phyloP scores from a whole-genome alignment of 2,329 filamentous ascomycete genomes.

The Epichloe gansuensis region DNA sequence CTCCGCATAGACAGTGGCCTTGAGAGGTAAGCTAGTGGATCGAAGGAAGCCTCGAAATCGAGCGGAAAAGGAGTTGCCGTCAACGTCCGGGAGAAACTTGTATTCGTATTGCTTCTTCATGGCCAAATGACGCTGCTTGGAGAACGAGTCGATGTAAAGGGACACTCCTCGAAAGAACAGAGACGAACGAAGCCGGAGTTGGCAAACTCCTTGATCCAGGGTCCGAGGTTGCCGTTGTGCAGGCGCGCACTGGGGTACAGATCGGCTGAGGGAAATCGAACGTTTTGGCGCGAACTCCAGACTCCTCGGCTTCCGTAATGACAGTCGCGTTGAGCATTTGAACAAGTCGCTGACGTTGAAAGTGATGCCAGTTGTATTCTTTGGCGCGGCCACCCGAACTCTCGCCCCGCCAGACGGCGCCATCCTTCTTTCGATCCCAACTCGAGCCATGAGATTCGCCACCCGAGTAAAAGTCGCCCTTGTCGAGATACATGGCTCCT shows the following conservation, averaged over 20 bases:
- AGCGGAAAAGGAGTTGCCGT: constrained; percentile 54
- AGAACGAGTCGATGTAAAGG: constrained; percentile 25
- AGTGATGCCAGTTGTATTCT: constrained; percentile 50
- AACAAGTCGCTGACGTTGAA: constrained; percentile 60
- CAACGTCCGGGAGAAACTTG: constrained; percentile 59
- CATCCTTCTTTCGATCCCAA: constrained; percentile 46
- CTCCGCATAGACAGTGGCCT: constrained; percentile 60
- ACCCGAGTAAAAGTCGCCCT: constrained; percentile 47
- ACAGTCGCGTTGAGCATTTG: constrained; percentile 55
- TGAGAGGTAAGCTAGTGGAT: constrained; percentile 54
- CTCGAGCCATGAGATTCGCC: constrained; percentile 39
- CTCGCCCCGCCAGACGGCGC: constrained; percentile 51
- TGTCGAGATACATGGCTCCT: constrained; percentile 50
- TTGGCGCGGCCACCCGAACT: constrained; percentile 46
- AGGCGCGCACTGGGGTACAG: constrained; percentile 31
- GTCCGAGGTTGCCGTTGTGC: constrained; percentile 23
- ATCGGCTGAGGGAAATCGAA: constrained; percentile 32
- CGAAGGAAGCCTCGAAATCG: constrained; percentile 52
- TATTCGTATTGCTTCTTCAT: constrained; percentile 39
- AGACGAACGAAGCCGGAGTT: constrained; percentile 33
- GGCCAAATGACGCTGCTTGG: constrained; percentile 18
- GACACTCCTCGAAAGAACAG: constrained; percentile 27
- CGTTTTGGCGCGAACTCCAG: constrained; percentile 27
- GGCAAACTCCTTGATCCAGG: constrained; percentile 28
- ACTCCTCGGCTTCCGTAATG: constrained; percentile 34